Conservation (phyloP, 2,329 filamentous ascomycete genomes). For the Monosporascus sp. region DNA sequence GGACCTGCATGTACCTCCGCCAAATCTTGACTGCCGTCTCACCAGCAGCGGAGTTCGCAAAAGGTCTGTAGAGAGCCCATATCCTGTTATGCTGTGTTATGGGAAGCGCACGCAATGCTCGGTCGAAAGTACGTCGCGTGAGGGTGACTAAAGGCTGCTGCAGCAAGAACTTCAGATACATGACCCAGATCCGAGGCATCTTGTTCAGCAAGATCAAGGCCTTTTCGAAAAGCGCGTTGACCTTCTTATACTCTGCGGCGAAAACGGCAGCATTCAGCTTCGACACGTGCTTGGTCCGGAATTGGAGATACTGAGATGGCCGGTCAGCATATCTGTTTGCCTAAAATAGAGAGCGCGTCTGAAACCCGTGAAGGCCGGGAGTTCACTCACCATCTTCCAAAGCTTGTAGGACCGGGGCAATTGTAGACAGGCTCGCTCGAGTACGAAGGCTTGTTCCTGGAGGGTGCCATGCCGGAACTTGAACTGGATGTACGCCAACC, state of each 20-base stretch:
- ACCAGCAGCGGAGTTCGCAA: constrained; percentile 85
- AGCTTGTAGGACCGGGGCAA: constrained; percentile 95
- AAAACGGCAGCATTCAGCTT: constrained; percentile 79
- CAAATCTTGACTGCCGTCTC: constrained; percentile 89
- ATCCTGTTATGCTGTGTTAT: constrained; percentile 94
- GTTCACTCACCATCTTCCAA: constrained; percentile 74
- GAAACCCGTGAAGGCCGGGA: constrained; percentile 1
- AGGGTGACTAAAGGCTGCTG: constrained; percentile 87
- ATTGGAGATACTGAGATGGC: constrained; percentile 65
- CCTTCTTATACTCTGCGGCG: constrained; percentile 79
- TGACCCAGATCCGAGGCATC: constrained; percentile 98
- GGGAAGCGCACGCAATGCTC: constrained; percentile 83
- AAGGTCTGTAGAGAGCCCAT: constrained; percentile 86
- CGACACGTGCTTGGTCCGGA: constrained; percentile 74
- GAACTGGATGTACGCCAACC: constrained; percentile 89
- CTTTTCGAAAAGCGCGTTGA: constrained; percentile 90
- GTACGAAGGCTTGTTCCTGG: constrained; percentile 77
- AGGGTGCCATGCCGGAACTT: constrained; percentile 81
- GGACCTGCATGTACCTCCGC: constrained; percentile 94
- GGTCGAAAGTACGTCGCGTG: constrained; percentile 84
- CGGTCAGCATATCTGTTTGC: constrained; percentile 8
- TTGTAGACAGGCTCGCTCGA: constrained; percentile 86
- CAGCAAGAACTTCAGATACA: constrained; percentile 88
- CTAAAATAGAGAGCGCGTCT: neutral
- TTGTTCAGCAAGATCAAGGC: constrained; percentile 93